Evolutionary conservation across 495 filamentous ascomycete genomes (phyloP), one percentile per base, ranked within the genome.

Genomic region (Tuber indicum): DNA sequence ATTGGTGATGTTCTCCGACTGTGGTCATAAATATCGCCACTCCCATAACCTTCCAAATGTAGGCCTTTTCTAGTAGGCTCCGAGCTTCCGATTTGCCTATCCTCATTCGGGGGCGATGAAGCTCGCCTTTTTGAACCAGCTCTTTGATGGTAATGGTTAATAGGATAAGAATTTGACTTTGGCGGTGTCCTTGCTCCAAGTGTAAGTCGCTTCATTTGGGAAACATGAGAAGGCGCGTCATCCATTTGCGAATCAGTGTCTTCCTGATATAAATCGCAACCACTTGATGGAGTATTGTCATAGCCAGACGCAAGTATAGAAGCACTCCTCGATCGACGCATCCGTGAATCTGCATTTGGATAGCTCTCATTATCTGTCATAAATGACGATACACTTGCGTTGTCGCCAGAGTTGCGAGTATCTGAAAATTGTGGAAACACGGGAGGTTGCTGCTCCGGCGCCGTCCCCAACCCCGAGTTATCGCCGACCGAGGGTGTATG

Each of bases 171-270:
- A 58, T 80, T 82, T 9, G 81, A 76, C 75, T 78, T 82, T 43
- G 81, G 82, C 17, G 82, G 79, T 23, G 82, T 83, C 44, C 77
- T 74, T 21, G 81, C 75, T 39, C 79, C 78, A 42, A 83, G 71
- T 4, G 81, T 81, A 42, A 83, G 81, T 1, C 73, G 76, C 45
- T 75, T 76, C 74, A 83, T 79, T 45, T 75, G 74, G 8, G 72
- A 80, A 46, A 81, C 72, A 71, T 79, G 80, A 26, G 73, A 79
- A 49, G 81, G 81, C 7, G 77, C 75, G 42, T 79, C 82, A 32
- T 83, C 82, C 82, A 83, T 83, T 36, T 75, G 78, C 14, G 74
- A 69, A 73, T 83, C 82, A 66, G 75, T 83, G 44, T 82, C 82
- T 75, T 82, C 79, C 17, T 49, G 79, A 72, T 78, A 81, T 17